Base-by-base conservation (phyloP, 2,329 filamentous ascomycete genomes). In the Elsinoe australis region DNA sequence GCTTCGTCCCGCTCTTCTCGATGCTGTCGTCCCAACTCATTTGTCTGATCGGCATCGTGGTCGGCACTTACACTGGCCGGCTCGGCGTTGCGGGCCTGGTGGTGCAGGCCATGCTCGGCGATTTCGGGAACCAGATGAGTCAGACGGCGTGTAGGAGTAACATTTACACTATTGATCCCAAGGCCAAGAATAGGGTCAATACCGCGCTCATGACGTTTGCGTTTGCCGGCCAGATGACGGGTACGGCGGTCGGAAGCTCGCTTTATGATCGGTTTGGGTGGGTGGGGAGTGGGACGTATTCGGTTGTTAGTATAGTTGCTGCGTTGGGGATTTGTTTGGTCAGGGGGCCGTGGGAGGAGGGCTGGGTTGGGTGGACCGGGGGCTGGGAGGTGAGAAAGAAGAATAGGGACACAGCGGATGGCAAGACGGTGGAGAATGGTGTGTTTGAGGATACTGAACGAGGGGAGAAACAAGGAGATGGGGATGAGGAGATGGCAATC, bases 151-250 rank as follows among this genome's bases (percentile, higher is more conserved):
- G 89, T 56, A 69, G 86, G 0, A 72, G 75, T 0, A 73, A 77
- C 3, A 84, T 92, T 15, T 89, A 86, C 56, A 66, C 70, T 1
- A 79, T 90, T 14, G 82, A 83, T 47, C 80, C 84, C 0, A 80
- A 78, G 51, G 80, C 82, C 0, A 68, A 83, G 3, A 92, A 88
- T 63, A 67, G 86, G 3, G 75, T 89, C 17, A 92, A 92, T 60
- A 88, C 85, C 0, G 84, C 80, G 1, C 90, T 87, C 59, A 92
- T 90, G 86, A 73, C 87, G 0, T 73, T 74, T 7, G 79, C 78
- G 0, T 90, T 90, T 58, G 79, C 75, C 21, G 86, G 86, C 0
- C 86, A 92, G 67, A 59, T 92, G 41, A 81, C 80, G 1, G 85
- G 85, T 0, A 75, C 72, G 1, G 65, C 68, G 9, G 69, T 64